Evolutionary conservation across 768 basidiomycete genomes (phyloP).

Genomic region (Russula vinacea): DNA sequence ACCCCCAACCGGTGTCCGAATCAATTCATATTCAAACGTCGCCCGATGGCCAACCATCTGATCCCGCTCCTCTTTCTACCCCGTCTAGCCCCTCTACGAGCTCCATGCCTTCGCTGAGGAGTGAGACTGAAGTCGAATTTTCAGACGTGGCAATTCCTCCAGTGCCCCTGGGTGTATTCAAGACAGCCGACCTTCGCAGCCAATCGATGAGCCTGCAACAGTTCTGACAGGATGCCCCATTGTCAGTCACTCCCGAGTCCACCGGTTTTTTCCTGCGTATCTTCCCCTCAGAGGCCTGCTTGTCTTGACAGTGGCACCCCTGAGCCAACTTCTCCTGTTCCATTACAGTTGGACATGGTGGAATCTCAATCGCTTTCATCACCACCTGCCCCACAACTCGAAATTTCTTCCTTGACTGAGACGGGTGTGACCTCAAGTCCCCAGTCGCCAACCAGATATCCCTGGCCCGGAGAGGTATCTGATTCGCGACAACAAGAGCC

Average conservation of each 20-base stretch:
- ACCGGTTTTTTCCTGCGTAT: neutral
- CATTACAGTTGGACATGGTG: neutral
- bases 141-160: neutral
- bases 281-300: neutral
- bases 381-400: neutral
- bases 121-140: neutral
- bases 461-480: neutral
- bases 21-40: neutral
- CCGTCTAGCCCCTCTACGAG: constrained; percentile 8
- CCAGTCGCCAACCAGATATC: neutral
- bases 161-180: neutral
- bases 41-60: constrained; percentile 4
- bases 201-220: neutral
- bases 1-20: neutral
- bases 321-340: neutral
- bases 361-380: neutral
- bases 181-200: constrained; percentile 1
- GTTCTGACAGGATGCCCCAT: constrained; percentile 1
- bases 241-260: constrained; percentile 10
- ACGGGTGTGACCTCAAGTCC: neutral
- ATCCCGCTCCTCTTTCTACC: constrained; percentile 7
- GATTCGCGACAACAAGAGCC: constrained; percentile 30
- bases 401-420: constrained; percentile 5
- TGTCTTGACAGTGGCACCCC: neutral
- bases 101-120: neutral